Conservation (phyloP, 2,329 filamentous ascomycete genomes). For the Leptosphaerulina australis region DNA sequence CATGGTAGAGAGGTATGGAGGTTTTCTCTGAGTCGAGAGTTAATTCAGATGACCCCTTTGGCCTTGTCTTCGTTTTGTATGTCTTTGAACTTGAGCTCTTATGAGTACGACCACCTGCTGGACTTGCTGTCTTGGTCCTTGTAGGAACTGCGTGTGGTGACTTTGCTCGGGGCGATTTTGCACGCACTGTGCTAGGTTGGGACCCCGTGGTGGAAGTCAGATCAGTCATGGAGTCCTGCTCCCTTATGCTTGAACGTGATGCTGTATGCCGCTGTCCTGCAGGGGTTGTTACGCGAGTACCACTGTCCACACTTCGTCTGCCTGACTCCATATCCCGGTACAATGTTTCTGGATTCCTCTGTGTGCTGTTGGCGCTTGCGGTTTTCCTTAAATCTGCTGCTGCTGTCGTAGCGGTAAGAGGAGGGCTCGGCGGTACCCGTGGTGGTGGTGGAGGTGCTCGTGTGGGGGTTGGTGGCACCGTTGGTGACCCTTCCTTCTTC, state of each 20-base stretch:
- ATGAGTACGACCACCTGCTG: constrained; percentile 24
- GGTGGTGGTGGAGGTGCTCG: constrained; percentile 29
- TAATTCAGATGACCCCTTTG: constrained; percentile 49
- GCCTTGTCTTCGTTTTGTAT: constrained; percentile 31
- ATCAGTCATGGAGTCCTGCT: constrained; percentile 50
- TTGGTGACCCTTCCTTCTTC: constrained; percentile 24
- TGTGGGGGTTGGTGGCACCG: constrained; percentile 22
- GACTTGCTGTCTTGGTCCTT: constrained; percentile 34
- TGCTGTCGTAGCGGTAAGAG: constrained; percentile 50
- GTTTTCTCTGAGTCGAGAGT: constrained; percentile 56
- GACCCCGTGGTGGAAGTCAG: constrained; percentile 51
- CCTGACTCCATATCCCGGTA: constrained; percentile 47
- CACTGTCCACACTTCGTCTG: constrained; percentile 52
- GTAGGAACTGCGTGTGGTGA: constrained; percentile 27
- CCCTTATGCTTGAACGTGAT: constrained; percentile 53
- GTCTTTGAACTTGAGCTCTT: constrained; percentile 32
- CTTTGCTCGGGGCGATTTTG: constrained; percentile 39
- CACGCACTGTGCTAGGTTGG: constrained; percentile 49
- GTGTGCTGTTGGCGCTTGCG: constrained; percentile 53
- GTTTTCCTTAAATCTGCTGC: constrained; percentile 54
- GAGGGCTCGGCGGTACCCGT: constrained; percentile 55
- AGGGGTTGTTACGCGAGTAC: constrained; percentile 44
- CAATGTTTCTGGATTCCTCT: constrained; percentile 46
- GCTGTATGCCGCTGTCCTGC: constrained; percentile 44
- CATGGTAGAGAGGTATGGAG: constrained; percentile 52